Base-by-base conservation (phyloP, 768 basidiomycete species). In the Panaeolus papilionaceus region DNA sequence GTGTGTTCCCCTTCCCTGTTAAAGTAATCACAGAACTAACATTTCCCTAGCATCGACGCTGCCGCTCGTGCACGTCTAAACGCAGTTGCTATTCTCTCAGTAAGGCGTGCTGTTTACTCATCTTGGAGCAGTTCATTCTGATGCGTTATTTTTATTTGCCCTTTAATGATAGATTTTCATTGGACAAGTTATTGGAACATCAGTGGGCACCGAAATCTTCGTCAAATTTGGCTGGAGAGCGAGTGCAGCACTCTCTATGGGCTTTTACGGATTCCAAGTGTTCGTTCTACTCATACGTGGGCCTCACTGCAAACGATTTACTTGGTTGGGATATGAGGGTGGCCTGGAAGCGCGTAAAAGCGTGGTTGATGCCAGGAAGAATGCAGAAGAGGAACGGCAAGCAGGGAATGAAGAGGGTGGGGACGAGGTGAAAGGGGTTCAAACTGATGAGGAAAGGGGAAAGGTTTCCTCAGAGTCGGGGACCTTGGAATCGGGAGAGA, bases 121-220 rank as follows among this genome's bases (percentile, higher is more conserved):
- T 20, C 40, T 10, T n/a, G 20, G 38, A 65, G 68, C 23, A 16
- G 18, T 8, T 14, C 23, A 23, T 62, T 20, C 63, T n/a, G 20
- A 14, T 45, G 11, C 61, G 51, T 28, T 12, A 23, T 58, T 63
- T 62, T 65, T 49, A 12, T 37, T 38, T 42, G 28, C 40, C 54
- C 28, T 49, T 47, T 20, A 10, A 45, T 9, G 14, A 28, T 26
- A 86, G 85, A 77, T 91, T 38, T 93, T 93, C 76, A 83, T 92
- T 26, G 94, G 94, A 0, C 93, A 95, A 80, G 91, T 94, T 10
- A 89, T 92, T 78, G 94, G 94, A 18, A 94, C 93, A 0, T 84
- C 91, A 0, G 89, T 90, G 0, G 90, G 92, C 38, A 91, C 92
- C 0, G 76, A 85, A 40, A 84, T 95, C 2, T 95, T 93, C 78